A percentile compares a stretch with the other conserved stretches of the same genome.
Evolutionary conservation across 1,139 yeast species (phyloP).

Genomic region (Keqinozyma sinolaborantium): DNA sequence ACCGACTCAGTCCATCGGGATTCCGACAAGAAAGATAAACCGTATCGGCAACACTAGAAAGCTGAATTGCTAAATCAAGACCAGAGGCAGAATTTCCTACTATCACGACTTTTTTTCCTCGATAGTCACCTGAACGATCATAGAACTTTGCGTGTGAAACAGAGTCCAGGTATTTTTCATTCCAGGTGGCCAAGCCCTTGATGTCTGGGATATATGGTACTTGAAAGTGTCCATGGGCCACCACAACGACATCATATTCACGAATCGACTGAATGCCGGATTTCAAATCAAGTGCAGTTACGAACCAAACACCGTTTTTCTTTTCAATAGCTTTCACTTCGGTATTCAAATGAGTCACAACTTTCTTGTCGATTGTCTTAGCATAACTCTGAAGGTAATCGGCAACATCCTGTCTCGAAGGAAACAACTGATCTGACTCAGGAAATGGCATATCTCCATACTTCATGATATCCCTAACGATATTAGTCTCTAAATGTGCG

Average conservation of each 20-base stretch:
- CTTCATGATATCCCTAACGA: slow-evolving; percentile 36
- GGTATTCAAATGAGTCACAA: slow-evolving; percentile 18
- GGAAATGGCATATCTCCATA: slow-evolving; percentile 32
- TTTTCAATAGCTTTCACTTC: slow-evolving; percentile 17
- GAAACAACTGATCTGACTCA: slow-evolving; percentile 22
- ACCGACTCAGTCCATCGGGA: slow-evolving; percentile 4
- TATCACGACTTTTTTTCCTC: slow-evolving; percentile 36
- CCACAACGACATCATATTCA: slow-evolving; percentile 40
- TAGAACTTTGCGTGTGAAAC: slow-evolving; percentile 44
- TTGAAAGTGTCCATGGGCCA: slow-evolving; percentile 49
- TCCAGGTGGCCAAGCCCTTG: slow-evolving; percentile 39
- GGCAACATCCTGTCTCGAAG: slow-evolving; percentile 31
- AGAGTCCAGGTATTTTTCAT: slow-evolving; percentile 18
- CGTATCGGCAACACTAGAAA: slow-evolving; percentile 31
- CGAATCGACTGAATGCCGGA: slow-evolving; percentile 5
- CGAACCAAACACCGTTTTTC: slow-evolving; percentile 14
- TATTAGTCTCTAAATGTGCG: slow-evolving; percentile 41
- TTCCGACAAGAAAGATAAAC: slow-evolving; percentile 34
- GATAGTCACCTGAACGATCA: slow-evolving; percentile 24
- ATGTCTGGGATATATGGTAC: slow-evolving; percentile 42
- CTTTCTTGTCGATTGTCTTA: slow-evolving; percentile 21
- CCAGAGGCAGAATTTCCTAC: slow-evolving; percentile 49
- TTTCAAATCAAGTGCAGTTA: slow-evolving; percentile 6
- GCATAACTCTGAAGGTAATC: slow-evolving; percentile 31
- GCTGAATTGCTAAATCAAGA: slow-evolving; percentile 43